phyloP scores from a whole-genome alignment of 495 filamentous ascomycete species.

The Aspergillus leporis region DNA sequence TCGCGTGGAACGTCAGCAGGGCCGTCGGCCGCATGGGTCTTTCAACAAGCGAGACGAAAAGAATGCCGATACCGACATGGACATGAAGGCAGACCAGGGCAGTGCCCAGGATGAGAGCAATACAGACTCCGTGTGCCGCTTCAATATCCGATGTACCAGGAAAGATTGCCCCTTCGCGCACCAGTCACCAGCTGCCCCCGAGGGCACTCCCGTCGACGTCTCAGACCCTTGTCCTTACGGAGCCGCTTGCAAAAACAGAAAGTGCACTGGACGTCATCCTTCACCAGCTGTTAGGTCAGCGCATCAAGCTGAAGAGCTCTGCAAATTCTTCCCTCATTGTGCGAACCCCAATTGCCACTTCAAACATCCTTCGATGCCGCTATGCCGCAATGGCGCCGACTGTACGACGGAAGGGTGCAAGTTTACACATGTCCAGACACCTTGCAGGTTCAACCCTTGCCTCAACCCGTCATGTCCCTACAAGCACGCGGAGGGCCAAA shows the following conservation, averaged over 20 bases:
- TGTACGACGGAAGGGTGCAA: conserved; percentile 83
- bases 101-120: conserved; percentile 56
- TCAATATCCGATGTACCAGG: conserved; percentile 83
- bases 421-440: conserved; percentile 78
- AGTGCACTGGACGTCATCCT: conserved; percentile 89
- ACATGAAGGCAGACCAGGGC: conserved; percentile 31
- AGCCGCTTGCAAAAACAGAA: conserved; percentile 89
- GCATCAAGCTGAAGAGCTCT: conserved; percentile 81
- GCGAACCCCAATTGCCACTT: conserved; percentile 84
- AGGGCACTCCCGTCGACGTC: conserved; percentile 76
- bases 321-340: conserved; percentile 95
- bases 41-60: conserved; percentile 34
- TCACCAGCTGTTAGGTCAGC: conserved; percentile 79
- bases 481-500: conserved; percentile 90
- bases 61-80: conserved; percentile 42
- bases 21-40: conserved; percentile 39
- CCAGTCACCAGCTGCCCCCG: conserved; percentile 87
- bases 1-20: conserved; percentile 58
- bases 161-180: conserved; percentile 90
- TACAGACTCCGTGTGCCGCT: conserved; percentile 65
- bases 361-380: conserved; percentile 75
- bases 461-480: conserved; percentile 80
- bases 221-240: conserved; percentile 81
- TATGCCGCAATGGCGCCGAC: conserved; percentile 91
- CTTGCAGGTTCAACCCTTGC: conserved; percentile 92